Percentiles rank a stretch among this genome's conserved stretches.
Conservation (phyloP, 176 grass and related monocot genomes). For the Oryza australiensis region DNA sequence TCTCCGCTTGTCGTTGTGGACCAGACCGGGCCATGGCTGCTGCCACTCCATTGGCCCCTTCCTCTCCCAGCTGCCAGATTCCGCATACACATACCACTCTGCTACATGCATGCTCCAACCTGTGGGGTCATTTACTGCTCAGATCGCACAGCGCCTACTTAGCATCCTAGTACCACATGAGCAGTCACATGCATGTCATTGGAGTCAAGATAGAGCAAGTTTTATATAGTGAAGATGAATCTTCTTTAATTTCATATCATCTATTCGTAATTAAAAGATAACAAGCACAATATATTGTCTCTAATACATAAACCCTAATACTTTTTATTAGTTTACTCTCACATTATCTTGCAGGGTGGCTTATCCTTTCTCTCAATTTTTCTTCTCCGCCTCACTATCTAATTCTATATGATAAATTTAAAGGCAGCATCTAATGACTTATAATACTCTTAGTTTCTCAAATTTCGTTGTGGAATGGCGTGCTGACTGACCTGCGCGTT, state of each 20-base stretch:
- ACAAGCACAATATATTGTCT: too few species aligned
- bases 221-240: too few species aligned
- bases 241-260: too few species aligned
- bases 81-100: background rate
- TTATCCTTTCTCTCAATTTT: too few species aligned
- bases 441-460: background rate
- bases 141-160: background rate
- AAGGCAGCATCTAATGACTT: too few species aligned
- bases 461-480: background rate
- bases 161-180: background rate
- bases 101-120: background rate
- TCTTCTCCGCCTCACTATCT: too few species aligned
- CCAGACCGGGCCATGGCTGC: background rate
- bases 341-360: too few species aligned
- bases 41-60: constrained; percentile 26
- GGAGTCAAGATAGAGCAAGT: too few species aligned
- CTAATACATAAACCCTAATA: too few species aligned
- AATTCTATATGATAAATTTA: too few species aligned
- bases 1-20: constrained; percentile 12
- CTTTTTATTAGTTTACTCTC: too few species aligned
- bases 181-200: background rate
- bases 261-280: too few species aligned
- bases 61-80: constrained; percentile 5
- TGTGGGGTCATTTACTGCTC: background rate
- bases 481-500: constrained; percentile 11